phyloP scores from a whole-genome alignment of 225 moss, liverwort and hornwort species.

The Neckera pumila region DNA sequence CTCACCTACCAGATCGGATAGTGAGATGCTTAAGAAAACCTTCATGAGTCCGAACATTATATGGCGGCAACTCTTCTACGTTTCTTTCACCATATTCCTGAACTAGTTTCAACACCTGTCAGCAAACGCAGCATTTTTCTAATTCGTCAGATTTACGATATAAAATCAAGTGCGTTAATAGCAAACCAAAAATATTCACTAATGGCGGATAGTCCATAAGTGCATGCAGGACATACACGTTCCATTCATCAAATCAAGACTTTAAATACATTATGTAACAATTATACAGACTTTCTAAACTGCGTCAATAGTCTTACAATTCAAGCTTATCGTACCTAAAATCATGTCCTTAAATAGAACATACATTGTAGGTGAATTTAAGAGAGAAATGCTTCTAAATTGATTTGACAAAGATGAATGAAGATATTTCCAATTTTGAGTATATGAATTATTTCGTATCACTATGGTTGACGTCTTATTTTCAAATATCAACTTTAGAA shows the following conservation, averaged over 20 bases:
- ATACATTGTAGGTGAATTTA: background rate
- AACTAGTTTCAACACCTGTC: conserved; percentile 67
- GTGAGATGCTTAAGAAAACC: conserved; percentile 89
- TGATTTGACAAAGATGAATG: background rate
- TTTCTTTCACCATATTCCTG: conserved; percentile 63
- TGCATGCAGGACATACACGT: background rate
- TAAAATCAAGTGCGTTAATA: background rate
- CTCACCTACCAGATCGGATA: conserved; percentile 93
- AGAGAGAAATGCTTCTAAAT: background rate
- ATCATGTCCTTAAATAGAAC: background rate
- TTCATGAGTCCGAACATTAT: conserved; percentile 60
- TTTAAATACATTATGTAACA: background rate
- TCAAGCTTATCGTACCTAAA: background rate
- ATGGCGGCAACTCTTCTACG: conserved; percentile 51
- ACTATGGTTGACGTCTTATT: background rate
- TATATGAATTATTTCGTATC: background rate
- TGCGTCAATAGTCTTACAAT: background rate
- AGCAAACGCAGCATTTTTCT: background rate
- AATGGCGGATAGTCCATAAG: background rate
- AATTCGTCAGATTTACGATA: background rate
- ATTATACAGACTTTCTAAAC: background rate
- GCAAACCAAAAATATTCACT: background rate
- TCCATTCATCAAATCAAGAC: background rate
- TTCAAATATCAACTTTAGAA: background rate
- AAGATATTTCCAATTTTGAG: background rate